These are phyloP conservation scores for Aspergillus biplanus DNA, from an alignment of 495 filamentous ascomycete species.

Conservation along the genomic window DNA sequence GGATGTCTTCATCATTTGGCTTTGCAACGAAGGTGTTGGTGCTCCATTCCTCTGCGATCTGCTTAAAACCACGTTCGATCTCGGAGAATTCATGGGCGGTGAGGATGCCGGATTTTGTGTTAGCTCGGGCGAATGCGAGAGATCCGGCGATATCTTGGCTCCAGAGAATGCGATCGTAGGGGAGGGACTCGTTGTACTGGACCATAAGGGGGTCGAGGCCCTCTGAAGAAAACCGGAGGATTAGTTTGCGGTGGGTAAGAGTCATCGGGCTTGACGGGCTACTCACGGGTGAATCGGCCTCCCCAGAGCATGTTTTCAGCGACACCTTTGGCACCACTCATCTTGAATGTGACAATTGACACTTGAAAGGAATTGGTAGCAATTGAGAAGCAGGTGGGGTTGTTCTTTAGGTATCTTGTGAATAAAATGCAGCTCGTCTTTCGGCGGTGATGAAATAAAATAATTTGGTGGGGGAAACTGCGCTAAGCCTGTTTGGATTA, in stretches of 20 bases:
- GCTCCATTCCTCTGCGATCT: constrained; percentile 78
- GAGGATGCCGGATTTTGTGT: constrained; percentile 75
- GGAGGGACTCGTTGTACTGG: constrained; percentile 84
- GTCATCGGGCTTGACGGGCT: constrained; percentile 6
- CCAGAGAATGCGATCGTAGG: constrained; percentile 82
- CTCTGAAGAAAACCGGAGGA: constrained; percentile 46
- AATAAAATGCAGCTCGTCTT: neutral
- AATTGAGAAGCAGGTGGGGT: constrained; percentile 11
- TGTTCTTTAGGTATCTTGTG: constrained; percentile 4
- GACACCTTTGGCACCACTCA: constrained; percentile 47
- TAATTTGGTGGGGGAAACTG: too few relatives aligned
- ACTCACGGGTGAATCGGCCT: constrained; percentile 76
- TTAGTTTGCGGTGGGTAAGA: neutral
- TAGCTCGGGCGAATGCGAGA: constrained; percentile 87
- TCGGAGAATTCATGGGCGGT: constrained; percentile 72
- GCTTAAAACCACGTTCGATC: constrained; percentile 73
- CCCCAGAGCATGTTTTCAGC: constrained; percentile 76
- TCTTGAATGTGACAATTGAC: constrained; percentile 28
- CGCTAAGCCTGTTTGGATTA: too few relatives aligned
- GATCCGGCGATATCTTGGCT: constrained; percentile 79
- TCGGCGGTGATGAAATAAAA: too few relatives aligned
- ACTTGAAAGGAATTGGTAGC: constrained; percentile 8
- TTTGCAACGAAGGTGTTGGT: constrained; percentile 48
- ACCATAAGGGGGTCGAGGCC: constrained; percentile 88
- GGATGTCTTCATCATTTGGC: constrained; percentile 67